Base-by-base conservation (phyloP, 2,329 filamentous ascomycete genomes). In the Colletotrichum phormii region DNA sequence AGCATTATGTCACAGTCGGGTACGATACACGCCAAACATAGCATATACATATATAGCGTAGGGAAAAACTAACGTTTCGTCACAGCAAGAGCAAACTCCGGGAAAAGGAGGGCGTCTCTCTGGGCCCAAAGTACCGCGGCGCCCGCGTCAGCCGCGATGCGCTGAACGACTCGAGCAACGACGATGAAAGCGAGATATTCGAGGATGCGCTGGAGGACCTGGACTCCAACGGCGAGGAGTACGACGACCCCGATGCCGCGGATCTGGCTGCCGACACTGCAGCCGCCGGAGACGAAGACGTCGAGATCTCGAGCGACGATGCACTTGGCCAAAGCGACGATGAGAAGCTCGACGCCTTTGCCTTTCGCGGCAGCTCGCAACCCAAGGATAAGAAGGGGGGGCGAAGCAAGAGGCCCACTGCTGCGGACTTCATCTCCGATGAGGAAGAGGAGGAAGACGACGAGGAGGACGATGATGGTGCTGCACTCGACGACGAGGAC, bases 271-370 rank as follows among this genome's bases (percentile, higher is more conserved):
- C 84, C 53, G 89, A 91, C 64, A 83, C 86, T 4, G 82, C 80
- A 2, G 64, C 67, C 4, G 78, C 80, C 59, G 84, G 85, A n/a
- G 84, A 85, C 69, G 88, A 89, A 55, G 90, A 91, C 71, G 83
- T 80, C 33, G 90, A 92, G 75, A 92, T 92, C 70, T 86, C 89
- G 61, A 92, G 90, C 77, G 90, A 92, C 69, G 83, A 89, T 46
- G 96, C 95, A 0, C 92, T 98, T 79, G 94, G 91, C 3, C 91
- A 93, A 67, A 97, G 94, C 76, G 96, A 98, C 77, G 92, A 94
- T 76, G 95, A 97, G 80, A 89, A 89, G 64, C 95, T 98, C 78
- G 91, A 93, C 75, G 90, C 90, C 0, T 98, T 94, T 79, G 89
- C 84, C 0, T 92, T 92, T 75, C 84, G 88, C 37, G 89, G 89